Base-by-base conservation (phyloP, 306 rosid genomes). In the Sophora flavescens region DNA sequence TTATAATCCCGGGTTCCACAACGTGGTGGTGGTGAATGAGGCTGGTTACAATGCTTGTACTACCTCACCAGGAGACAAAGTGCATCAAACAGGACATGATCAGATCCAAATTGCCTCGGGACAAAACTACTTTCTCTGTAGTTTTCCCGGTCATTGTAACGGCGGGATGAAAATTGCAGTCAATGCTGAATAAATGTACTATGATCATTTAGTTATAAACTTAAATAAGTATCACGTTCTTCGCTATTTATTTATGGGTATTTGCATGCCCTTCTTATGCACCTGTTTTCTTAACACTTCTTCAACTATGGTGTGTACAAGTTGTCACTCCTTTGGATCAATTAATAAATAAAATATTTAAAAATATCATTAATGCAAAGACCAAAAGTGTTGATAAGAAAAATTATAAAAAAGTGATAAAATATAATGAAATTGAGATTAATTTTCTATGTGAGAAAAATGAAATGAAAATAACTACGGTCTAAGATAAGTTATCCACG, bases 91-190 rank as follows among this genome's bases (percentile, higher is more conserved):
- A 2, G 90, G 90, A 11, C 70, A 16, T 22, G 90, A 87, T 62
- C 61, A 28, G 12, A 76, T 87, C 77, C 45, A 47, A 38, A 81
- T 87, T 30, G 72, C 1, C 2, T 26, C 1, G 60, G 90, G 88
- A 7, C 64, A 36, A 8, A 87, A 47, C 77, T 84, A 8, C 62
- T 87, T 81, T 85, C 71, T 87, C 18, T 84, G 88, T 71, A 76
- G 3, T 36, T 39, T 54, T 41, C 10, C 83, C 0, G 83, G 86
- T 13, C 90, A 87, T 51, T 87, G 90, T 47, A 16, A 81, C 28
- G 22, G 45, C 35, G 88, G 45, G 3, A 84, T 87, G 90, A 81
- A 87, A 73, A 57, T 84, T 18, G 79, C 90, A 28, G n/a, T 79
- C 3, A 33, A 18, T 72, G 22, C 22, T 22, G 22, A 22, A 22